Percentiles rank a stretch among this genome's conserved stretches.
Evolutionary conservation across 352 stramenopile species (phyloP).

Genomic region (Sclerospora graminicola): DNA sequence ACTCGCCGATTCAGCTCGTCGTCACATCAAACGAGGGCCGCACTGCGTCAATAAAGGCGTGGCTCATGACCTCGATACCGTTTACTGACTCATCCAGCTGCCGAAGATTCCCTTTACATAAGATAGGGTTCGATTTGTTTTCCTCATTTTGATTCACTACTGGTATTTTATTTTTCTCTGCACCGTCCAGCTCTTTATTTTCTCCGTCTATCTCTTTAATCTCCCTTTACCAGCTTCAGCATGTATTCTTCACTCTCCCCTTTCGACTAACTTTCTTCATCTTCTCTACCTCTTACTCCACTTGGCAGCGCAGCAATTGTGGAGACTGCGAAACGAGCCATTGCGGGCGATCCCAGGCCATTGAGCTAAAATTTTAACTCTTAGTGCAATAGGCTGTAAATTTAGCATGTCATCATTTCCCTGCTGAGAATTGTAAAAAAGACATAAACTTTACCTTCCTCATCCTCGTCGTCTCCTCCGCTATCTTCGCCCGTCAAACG

Average conservation of each 20-base stretch:
- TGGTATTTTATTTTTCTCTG: conserved; percentile 7
- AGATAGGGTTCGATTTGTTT: neutral
- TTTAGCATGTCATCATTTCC: conserved; percentile 3
- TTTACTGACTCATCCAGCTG: conserved; percentile 27
- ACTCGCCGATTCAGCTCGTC: conserved; percentile 64
- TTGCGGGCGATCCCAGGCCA: too few relatives aligned
- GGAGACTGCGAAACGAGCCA: too few relatives aligned
- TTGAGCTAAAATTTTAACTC: conserved; percentile 44
- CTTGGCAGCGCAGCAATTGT: too few relatives aligned
- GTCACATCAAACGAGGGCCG: conserved; percentile 53
- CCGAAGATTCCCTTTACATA: conserved; percentile 25
- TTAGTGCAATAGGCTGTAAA: neutral
- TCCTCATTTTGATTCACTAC: neutral
- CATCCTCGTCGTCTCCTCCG: too few relatives aligned
- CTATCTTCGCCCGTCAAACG: conserved; percentile 71
- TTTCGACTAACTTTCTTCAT: too few relatives aligned
- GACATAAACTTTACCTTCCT: conserved; percentile 16
- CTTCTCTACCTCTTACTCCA: too few relatives aligned
- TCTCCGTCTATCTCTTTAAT: conserved; percentile 7
- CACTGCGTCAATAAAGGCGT: too few relatives aligned
- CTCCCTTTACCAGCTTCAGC: conserved; percentile 2
- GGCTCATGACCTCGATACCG: too few relatives aligned
- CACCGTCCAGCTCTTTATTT: conserved; percentile 6
- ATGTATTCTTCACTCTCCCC: too few relatives aligned
- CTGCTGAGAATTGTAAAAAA: neutral